These are phyloP conservation scores for Scedosporium dehoogii DNA, from an alignment of 2,329 filamentous ascomycete species.

Conservation along the genomic window DNA sequence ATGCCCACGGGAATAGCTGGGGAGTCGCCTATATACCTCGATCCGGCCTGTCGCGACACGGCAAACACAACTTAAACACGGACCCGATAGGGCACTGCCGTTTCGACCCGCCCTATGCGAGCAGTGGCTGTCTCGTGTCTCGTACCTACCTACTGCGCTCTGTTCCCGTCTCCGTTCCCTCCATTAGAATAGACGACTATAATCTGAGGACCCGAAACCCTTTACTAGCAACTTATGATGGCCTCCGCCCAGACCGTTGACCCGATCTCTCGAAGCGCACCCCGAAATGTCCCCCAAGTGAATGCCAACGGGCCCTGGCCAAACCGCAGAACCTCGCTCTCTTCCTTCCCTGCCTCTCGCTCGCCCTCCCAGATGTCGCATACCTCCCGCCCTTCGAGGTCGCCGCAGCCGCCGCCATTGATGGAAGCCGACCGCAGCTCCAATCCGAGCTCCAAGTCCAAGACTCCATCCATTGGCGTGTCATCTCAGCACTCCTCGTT, in stretches of 20 bases:
- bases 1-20: not conserved
- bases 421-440: slow-evolving; percentile 33
- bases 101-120: not conserved
- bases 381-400: slow-evolving; percentile 41
- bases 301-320: slow-evolving; percentile 14
- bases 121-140: not conserved
- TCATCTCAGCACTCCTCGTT: slow-evolving; percentile 55
- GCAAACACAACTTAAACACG: not conserved
- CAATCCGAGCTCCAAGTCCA: slow-evolving; percentile 49
- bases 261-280: slow-evolving; percentile 32
- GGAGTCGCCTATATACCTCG: not conserved
- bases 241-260: slow-evolving; percentile 29
- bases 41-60: slow-evolving; percentile 3
- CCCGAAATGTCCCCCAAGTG: slow-evolving; percentile 16
- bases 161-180: not conserved
- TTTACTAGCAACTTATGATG: slow-evolving; percentile 18
- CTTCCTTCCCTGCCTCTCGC: slow-evolving; percentile 52
- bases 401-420: slow-evolving; percentile 40
- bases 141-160: not conserved
- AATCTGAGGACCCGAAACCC: not conserved
- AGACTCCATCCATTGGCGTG: slow-evolving; percentile 46
- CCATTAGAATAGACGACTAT: not conserved
- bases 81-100: not conserved
- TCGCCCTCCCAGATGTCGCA: slow-evolving; percentile 49
- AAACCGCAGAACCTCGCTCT: slow-evolving; percentile 46